Conservation (phyloP, 805 yeast genomes). For the Lipomyces sp. region DNA sequence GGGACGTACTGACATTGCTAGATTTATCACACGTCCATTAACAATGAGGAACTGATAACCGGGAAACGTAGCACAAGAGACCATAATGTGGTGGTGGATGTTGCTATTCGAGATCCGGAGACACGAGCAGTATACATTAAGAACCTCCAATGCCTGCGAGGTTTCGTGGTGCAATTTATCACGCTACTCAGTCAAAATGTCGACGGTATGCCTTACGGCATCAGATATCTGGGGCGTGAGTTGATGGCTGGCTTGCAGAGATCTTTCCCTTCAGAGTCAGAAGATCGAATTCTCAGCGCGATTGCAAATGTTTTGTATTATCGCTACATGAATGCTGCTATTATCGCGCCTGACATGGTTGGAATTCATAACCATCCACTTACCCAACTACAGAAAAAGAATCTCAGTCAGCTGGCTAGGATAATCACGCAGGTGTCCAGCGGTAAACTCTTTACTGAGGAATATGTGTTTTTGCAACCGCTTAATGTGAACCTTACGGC, state of each 20-base stretch:
- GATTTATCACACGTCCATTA: slow-evolving; percentile 39
- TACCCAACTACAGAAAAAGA: slow-evolving; percentile 49
- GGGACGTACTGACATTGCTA: not conserved
- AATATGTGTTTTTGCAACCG: slow-evolving; percentile 75
- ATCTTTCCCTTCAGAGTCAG: slow-evolving; percentile 60
- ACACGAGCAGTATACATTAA: slow-evolving; percentile 71
- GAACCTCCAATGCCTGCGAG: slow-evolving; percentile 77
- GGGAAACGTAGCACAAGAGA: slow-evolving; percentile 47
- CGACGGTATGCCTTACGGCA: slow-evolving; percentile 55
- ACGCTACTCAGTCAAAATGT: slow-evolving; percentile 55
- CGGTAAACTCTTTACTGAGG: slow-evolving; percentile 66
- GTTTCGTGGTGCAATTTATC: slow-evolving; percentile 65
- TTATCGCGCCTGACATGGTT: slow-evolving; percentile 51
- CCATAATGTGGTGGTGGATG: slow-evolving; percentile 57
- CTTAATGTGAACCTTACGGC: slow-evolving; percentile 70
- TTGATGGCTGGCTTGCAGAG: slow-evolving; percentile 44
- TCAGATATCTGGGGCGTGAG: slow-evolving; percentile 60
- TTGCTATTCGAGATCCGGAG: slow-evolving; percentile 79
- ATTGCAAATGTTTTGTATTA: slow-evolving; percentile 60
- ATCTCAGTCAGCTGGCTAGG: slow-evolving; percentile 61
- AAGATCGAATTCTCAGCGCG: slow-evolving; percentile 63
- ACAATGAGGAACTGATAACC: slow-evolving; percentile 45
- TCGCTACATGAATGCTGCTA: slow-evolving; percentile 47
- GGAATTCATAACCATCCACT: slow-evolving; percentile 55
- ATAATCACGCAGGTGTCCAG: slow-evolving; percentile 68